Conservation (phyloP, 208 protist species). For the Acanthamoeba lenticulata region DNA sequence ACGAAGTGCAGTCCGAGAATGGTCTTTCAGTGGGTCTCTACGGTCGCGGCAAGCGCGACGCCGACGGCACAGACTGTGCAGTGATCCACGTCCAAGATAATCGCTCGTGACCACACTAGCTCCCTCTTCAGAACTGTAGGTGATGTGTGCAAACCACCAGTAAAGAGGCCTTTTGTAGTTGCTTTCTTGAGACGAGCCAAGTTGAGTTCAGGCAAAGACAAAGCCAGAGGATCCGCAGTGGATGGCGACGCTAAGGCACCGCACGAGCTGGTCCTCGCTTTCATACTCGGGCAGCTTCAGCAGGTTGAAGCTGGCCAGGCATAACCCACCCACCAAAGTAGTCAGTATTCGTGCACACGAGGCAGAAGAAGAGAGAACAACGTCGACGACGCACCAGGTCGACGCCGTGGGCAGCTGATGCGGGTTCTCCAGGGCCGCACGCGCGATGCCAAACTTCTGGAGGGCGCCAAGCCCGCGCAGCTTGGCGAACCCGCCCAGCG, state of each 20-base stretch:
- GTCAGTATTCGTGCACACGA: background rate
- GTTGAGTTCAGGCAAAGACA: slow-evolving; percentile 3
- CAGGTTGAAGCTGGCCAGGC: slow-evolving; percentile 88
- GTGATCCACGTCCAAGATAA: background rate
- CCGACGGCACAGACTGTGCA: background rate
- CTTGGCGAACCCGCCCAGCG: slow-evolving; percentile 12
- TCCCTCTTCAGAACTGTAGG: too few relatives aligned
- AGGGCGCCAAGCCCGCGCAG: background rate
- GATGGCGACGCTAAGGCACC: slow-evolving; percentile 4
- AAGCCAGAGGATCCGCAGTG: slow-evolving; percentile 7
- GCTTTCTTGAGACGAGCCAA: background rate
- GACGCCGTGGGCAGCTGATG: slow-evolving; percentile 14
- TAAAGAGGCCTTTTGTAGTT: too few relatives aligned
- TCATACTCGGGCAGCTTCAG: slow-evolving; percentile 96
- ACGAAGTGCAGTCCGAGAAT: background rate
- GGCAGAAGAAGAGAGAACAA: background rate
- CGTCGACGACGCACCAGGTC: background rate
- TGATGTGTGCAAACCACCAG: background rate
- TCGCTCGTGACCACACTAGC: too few relatives aligned
- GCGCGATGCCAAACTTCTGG: slow-evolving; percentile 18
- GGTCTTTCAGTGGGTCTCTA: background rate
- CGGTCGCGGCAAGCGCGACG: background rate
- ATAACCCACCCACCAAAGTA: background rate
- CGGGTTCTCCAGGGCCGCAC: background rate
- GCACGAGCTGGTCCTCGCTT: slow-evolving; percentile 81